Conservation (phyloP, 208 protist species). For the Herpetomonas tarakana region DNA sequence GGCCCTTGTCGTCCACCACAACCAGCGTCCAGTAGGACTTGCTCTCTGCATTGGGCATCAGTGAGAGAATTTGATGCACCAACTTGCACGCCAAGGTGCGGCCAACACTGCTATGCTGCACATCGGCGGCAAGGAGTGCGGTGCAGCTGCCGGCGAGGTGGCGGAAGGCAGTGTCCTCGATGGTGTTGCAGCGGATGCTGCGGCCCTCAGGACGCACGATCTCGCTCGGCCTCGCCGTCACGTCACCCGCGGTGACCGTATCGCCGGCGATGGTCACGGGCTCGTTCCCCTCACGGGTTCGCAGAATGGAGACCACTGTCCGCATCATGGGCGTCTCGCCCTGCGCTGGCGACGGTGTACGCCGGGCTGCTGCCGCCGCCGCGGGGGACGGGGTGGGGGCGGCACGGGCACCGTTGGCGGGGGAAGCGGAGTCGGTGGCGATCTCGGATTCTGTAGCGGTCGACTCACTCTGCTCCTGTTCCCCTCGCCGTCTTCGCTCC, state of each 20-base stretch:
- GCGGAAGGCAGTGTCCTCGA: constrained; percentile 26
- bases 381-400: background rate
- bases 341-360: constrained; percentile 2
- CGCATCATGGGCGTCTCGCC: constrained; percentile 2
- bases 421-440: background rate
- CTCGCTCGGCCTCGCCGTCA: constrained; percentile 26
- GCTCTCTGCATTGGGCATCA: constrained; percentile 16
- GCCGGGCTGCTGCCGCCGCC: background rate
- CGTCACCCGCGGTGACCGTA: constrained; percentile 3
- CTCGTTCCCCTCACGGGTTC: background rate
- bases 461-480: no score
- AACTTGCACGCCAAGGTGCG: constrained; percentile 29
- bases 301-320: background rate
- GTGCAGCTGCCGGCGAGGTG: constrained; percentile 43
- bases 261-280: constrained; percentile 1
- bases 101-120: constrained; percentile 29
- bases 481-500: no score
- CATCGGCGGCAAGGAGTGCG: constrained; percentile 35
- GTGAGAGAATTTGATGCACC: constrained; percentile 5
- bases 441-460: no score
- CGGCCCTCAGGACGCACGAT: constrained; percentile 22
- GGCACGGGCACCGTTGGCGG: background rate
- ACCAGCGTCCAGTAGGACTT: constrained; percentile 39
- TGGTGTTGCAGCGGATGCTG: constrained; percentile 20
- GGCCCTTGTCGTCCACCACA: constrained; percentile 28